Evolutionary conservation across 768 basidiomycete genomes (phyloP), one percentile per base, ranked within the genome.

Genomic region (Lactarius sanguifluus): DNA sequence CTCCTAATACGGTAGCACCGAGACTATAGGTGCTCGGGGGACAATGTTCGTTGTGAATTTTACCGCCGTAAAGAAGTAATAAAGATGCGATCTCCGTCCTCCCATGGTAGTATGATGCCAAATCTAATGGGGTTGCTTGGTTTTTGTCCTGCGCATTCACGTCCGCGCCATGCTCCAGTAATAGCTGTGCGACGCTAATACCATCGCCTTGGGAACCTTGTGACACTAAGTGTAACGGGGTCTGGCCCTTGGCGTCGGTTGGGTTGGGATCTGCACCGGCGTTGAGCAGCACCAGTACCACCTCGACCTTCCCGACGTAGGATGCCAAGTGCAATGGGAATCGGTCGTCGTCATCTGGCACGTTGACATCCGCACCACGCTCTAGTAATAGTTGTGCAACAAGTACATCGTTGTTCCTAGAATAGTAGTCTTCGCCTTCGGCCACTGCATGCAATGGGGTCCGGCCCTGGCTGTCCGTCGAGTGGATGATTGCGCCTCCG

Each of bases 321-420:
- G 45, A 45, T 1, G 45, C 45, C 45, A 12, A 4, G 1, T 45
- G 45, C 4, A 45, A 45, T 20, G 45, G 45, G 45, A n/a, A 4
- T 45, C 4, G 20, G 7, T 45, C 1, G 3, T n/a, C n/a, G 0
- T n/a, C 45, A 12, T 45, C 45, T 45, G 0, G 45, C 9, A 10
- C 1, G 45, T 45, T 4, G 9, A n/a, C 20, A 10, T 4, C 20
- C 9, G n/a, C n/a, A 3, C 45, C 45, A n/a, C 10, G n/a, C 9
- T n/a, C n/a, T 0, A 45, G 45, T n/a, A 45, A 45, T 12, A 45
- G 45, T 45, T 45, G n/a, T 0, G 45, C 45, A 4, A 10, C n/a
- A n/a, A 3, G 0, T 0, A 4, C 1, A 4, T n/a, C 20, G 0
- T 20, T n/a, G 20, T n/a, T 0, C 45, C 9, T 10, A 1, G n/a